Evolutionary conservation across 768 basidiomycete species (phyloP).

Genomic region (Termitomyces sp.): DNA sequence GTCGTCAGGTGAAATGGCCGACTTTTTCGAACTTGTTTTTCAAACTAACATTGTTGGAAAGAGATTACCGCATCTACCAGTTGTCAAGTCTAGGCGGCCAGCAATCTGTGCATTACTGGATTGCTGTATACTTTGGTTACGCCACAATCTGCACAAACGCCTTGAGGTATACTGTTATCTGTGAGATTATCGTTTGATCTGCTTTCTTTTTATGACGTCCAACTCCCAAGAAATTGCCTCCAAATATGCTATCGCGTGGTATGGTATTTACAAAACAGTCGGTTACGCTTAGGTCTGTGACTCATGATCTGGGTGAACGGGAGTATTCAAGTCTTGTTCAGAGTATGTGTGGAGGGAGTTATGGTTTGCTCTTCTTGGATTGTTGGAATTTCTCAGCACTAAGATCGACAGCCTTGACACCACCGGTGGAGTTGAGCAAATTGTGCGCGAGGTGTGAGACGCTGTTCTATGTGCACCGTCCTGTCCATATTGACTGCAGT

Average conservation of each 20-base stretch:
- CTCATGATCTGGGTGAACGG: not conserved
- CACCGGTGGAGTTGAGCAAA: slow-evolving; percentile 46
- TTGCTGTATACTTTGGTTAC: slow-evolving; percentile 64
- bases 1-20: slow-evolving; percentile 48
- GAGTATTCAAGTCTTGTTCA: slow-evolving; percentile 16
- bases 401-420: slow-evolving; percentile 49
- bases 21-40: not conserved
- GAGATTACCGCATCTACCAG: slow-evolving; percentile 50
- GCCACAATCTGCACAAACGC: slow-evolving; percentile 63
- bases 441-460: slow-evolving; percentile 47
- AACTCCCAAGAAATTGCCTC: slow-evolving; percentile 42
- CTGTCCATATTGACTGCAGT: not conserved
- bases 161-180: slow-evolving; percentile 53
- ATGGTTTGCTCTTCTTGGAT: slow-evolving; percentile 51
- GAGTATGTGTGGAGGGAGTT: slow-evolving; percentile 65
- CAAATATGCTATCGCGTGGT: slow-evolving; percentile 49
- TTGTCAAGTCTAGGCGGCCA: slow-evolving; percentile 31
- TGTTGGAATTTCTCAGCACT: slow-evolving; percentile 52
- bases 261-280: slow-evolving; percentile 51
- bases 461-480: not conserved
- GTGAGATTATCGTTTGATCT: slow-evolving; percentile 29
- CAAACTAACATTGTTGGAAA: slow-evolving; percentile 15
- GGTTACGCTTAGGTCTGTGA: slow-evolving; percentile 45
- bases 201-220: not conserved
- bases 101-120: slow-evolving; percentile 59